These are phyloP conservation scores for Cyclotella sp. DNA, from an alignment of 108 stramenopile genomes.

Conservation along the genomic window DNA sequence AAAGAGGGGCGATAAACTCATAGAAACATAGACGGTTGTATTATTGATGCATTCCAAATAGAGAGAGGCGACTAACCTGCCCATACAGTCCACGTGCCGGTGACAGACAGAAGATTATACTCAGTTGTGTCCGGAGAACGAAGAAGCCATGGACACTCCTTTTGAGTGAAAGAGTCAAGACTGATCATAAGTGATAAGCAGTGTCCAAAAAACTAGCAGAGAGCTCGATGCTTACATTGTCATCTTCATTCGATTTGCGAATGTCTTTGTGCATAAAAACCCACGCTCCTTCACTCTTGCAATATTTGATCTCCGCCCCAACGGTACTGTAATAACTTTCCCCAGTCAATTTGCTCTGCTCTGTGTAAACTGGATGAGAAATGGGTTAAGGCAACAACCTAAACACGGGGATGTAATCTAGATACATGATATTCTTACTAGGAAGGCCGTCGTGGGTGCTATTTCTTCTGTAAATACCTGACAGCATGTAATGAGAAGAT, in stretches of 20 bases:
- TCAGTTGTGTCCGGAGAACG: constrained; percentile 24
- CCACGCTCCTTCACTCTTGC: constrained; percentile 39
- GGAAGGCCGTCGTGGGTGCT: constrained; percentile 33
- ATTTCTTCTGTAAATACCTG: constrained; percentile 17
- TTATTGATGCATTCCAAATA: background rate
- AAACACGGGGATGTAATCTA: background rate
- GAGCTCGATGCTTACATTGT: background rate
- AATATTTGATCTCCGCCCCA: constrained; percentile 44
- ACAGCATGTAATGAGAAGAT: too few species aligned
- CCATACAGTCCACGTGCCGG: constrained; percentile 40
- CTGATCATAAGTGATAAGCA: background rate
- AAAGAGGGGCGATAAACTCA: too few species aligned
- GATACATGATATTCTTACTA: background rate
- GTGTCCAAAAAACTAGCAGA: background rate
- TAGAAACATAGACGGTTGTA: too few species aligned
- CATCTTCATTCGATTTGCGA: background rate
- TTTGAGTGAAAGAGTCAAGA: background rate
- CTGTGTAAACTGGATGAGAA: constrained; percentile 20
- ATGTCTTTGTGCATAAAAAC: constrained; percentile 29
- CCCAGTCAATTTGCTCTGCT: constrained; percentile 33
- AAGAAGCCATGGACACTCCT: constrained; percentile 36
- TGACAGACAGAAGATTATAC: constrained; percentile 24
- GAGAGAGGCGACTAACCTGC: constrained; percentile 10
- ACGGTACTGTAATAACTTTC: constrained; percentile 2
- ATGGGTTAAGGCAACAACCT: background rate